phyloP scores from a whole-genome alignment of 1,284 basidiomycete species.

The Melampsora occidentalis region DNA sequence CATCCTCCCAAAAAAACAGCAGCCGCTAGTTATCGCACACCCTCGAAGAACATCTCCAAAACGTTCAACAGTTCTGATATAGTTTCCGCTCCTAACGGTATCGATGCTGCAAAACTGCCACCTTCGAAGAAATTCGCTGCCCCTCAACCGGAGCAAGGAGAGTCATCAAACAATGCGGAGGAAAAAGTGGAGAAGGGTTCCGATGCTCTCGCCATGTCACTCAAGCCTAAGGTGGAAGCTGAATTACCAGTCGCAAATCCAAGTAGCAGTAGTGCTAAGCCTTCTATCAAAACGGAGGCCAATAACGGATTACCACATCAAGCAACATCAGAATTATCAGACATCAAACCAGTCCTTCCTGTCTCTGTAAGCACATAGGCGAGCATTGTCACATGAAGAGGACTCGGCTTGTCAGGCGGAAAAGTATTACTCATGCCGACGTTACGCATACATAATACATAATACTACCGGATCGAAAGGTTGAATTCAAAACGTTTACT shows the following conservation, averaged over 20 bases:
- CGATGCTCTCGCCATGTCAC: background rate
- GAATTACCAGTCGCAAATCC: slow-evolving; percentile 3
- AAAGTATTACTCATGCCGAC: no score
- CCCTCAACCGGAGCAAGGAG: background rate
- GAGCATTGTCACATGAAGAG: background rate
- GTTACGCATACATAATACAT: no score
- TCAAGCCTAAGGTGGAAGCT: background rate
- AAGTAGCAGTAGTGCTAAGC: background rate
- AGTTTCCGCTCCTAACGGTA: background rate
- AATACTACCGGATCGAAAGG: no score
- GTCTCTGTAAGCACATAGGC: slow-evolving; percentile 10
- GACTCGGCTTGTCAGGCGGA: no score
- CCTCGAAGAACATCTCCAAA: slow-evolving; percentile 41
- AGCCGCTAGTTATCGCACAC: background rate
- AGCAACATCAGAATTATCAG: background rate
- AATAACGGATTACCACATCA: slow-evolving; percentile 9
- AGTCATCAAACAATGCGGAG: background rate
- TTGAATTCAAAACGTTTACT: no score
- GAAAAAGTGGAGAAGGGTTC: background rate
- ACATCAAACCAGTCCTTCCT: background rate
- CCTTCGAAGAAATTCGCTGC: slow-evolving; percentile 15
- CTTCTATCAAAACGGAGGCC: background rate
- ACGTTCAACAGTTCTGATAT: slow-evolving; percentile 21
- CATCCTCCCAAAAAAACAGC: slow-evolving; percentile 19
- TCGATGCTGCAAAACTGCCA: slow-evolving; percentile 4